Evolutionary conservation across 2,329 filamentous ascomycete species (phyloP), one percentile per base, ranked within the genome.

Genomic region (Clonostachys solani): DNA sequence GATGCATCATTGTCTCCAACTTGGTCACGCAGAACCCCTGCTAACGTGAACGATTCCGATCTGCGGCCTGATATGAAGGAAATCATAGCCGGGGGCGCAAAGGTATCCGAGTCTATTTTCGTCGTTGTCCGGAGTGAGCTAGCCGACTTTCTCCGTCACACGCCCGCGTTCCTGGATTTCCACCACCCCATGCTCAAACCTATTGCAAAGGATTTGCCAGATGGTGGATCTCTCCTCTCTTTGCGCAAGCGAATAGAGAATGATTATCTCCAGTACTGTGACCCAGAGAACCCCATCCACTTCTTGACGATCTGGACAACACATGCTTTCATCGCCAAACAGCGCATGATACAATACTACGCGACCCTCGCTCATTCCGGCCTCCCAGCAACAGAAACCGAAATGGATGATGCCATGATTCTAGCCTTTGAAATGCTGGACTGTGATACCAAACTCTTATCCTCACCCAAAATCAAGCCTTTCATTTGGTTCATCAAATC

Each of bases 21-120:
- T 69, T 82, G 77, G 74, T 74, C 81, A 49, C 80, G 79, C 6
- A 75, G 76, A 55, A 60, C 67, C 50, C 80, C 81, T 7, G 66
- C 67, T 42, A 84, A 84, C 50, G 63, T 84, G 48, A 79, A 83
- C 58, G 81, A 84, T 52, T 69, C 71, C 17, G 80, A 84, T 50
- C 64, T 84, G 0, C 75, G 73, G 49, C 78, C 77, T 2, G 69
- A 69, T 3, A 76, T 78, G 35, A 72, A 68, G 8, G 72, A 78
- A 46, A 29, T 29, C 23, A 10, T 71, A 75, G 73, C 60, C 73
- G 75, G 44, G 65, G 81, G 23, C 23, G 23, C 23, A 8, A 29
- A 4, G 71, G 71, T 40, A 69, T 29, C 23, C 9, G 23, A 29
- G 23, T 29, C 23, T 2, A 29, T 29, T 10, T 29, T 29, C 8